Percentiles rank a stretch among this genome's conserved stretches.
phyloP scores from a whole-genome alignment of 1,284 basidiomycete species.

The Phlebopus sp. region DNA sequence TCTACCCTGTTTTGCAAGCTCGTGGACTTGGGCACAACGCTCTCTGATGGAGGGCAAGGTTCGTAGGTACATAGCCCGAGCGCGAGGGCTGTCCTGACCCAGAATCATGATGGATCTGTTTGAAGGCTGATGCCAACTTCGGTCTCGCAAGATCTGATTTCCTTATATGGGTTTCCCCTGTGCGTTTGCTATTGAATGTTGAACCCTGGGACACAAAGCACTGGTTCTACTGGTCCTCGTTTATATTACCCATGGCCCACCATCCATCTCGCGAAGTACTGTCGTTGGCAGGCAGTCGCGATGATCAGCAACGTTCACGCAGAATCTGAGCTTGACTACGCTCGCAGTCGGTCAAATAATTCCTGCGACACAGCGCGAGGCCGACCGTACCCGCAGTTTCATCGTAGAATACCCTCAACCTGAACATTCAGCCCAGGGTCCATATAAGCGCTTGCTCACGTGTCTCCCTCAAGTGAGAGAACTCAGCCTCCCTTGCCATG shows the following conservation, averaged over 20 bases:
- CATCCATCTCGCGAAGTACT: constrained; percentile 1
- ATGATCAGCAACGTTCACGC: neutral
- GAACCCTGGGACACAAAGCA: neutral
- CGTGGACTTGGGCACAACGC: constrained; percentile 76
- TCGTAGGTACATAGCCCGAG: constrained; percentile 70
- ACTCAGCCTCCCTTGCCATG: constrained; percentile 8
- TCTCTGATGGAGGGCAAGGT: constrained; percentile 87
- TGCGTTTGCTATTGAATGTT: neutral
- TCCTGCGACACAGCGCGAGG: neutral
- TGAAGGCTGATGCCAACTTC: neutral
- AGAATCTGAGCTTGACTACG: neutral
- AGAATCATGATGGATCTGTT: constrained; percentile 6
- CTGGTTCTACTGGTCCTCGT: neutral
- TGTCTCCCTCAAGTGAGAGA: constrained; percentile 8
- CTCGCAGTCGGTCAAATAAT: neutral
- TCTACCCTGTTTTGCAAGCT: constrained; percentile 68
- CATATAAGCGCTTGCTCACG: constrained; percentile 10
- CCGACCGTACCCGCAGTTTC: neutral
- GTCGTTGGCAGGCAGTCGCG: neutral
- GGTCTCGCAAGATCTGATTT: neutral
- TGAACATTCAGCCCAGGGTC: constrained; percentile 9
- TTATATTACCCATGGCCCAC: constrained; percentile 5
- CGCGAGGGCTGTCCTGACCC: constrained; percentile 14
- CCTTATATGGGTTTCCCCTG: constrained; percentile 7
- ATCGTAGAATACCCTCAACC: constrained; percentile 15